Base-by-base conservation (phyloP, 495 filamentous ascomycete genomes). In the Penicillium atrosanguineum region DNA sequence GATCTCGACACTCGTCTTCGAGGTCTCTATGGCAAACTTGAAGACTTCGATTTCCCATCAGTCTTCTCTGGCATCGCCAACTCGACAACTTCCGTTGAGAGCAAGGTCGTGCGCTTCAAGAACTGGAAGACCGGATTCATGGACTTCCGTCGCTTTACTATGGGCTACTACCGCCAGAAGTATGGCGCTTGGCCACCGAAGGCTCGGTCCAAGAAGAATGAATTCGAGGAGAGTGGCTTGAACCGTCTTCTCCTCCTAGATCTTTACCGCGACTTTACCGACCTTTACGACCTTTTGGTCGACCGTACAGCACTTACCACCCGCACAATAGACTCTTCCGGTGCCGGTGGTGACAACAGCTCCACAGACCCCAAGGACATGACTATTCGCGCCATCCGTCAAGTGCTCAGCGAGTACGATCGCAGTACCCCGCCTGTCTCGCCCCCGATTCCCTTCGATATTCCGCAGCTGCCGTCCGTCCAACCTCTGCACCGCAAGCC, bases 151-250 rank as follows among this genome's bases (percentile, higher is more conserved):
- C 86, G 83, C 50, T 87, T 88, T 55, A 79, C 88, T 15, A 75
- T 96, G 45, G 74, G 76, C 45, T 88, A 90, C 70, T 95, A 94
- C 69, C 91, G 91, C 62, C 70, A 83, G 44, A 80, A 83, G 46
- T 95, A 95, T 64, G 95, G 95, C 37, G 85, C 87, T 46, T 98
- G 94, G 94, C 92, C 95, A 18, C 94, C 95, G 34, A 94, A 92
- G 66, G 91, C 90, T 0, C 83, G 78, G 46, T 91, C 84, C 37
- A 97, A 96, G 77, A 96, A 96, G 77, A 96, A 96, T 62, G 79
- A 86, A 11, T 94, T 95, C 43, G 87, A 88, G 16, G 90, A 90
- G 57, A 83, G 72, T 54, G 94, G 94, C 5, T 77, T 98, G 37
- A 97, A 96, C 64, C 82, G 94, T 5, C 72, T 88, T 46, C 86